Evolutionary conservation across 768 basidiomycete species (phyloP).

Genomic region (Cantharellus anzutake): DNA sequence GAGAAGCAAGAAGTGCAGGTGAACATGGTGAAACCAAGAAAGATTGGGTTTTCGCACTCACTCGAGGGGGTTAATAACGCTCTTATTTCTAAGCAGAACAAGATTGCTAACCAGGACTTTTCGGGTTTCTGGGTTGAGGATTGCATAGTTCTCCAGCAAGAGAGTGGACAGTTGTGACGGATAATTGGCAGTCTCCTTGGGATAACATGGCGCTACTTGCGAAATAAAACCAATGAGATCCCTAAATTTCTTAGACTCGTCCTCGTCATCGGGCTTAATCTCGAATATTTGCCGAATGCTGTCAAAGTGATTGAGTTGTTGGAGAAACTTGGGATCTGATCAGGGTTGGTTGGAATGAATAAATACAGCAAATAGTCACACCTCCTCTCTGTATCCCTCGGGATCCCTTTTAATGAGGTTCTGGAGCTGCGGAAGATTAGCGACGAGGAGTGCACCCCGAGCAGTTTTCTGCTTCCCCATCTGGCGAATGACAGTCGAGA

Average conservation of each 20-base stretch:
- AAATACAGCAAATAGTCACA: not conserved
- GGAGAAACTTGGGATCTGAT: constrained; percentile 40
- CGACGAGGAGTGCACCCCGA: constrained; percentile 57
- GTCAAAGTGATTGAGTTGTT: constrained; percentile 92
- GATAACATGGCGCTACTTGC: constrained; percentile 84
- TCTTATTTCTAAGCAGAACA: constrained; percentile 84
- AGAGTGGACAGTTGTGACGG: constrained; percentile 62
- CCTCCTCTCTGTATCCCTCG: constrained; percentile 61
- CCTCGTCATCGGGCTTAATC: constrained; percentile 43
- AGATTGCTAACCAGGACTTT: constrained; percentile 77
- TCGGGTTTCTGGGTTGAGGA: constrained; percentile 60
- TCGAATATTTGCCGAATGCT: constrained; percentile 72
- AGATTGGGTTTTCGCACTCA: constrained; percentile 22
- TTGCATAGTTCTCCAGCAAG: constrained; percentile 59
- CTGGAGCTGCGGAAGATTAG: constrained; percentile 87
- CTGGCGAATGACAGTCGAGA: not conserved
- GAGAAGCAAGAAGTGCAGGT: not conserved
- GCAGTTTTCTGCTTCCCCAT: constrained; percentile 3
- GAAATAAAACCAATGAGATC: constrained; percentile 85
- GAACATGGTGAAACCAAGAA: not conserved
- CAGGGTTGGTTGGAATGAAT: not conserved
- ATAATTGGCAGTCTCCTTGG: constrained; percentile 72
- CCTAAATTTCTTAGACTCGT: constrained; percentile 66
- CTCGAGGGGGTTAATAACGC: constrained; percentile 85
- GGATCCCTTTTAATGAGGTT: constrained; percentile 95